Conservation (phyloP, 495 filamentous ascomycete genomes). For the Penicillium pulvis region DNA sequence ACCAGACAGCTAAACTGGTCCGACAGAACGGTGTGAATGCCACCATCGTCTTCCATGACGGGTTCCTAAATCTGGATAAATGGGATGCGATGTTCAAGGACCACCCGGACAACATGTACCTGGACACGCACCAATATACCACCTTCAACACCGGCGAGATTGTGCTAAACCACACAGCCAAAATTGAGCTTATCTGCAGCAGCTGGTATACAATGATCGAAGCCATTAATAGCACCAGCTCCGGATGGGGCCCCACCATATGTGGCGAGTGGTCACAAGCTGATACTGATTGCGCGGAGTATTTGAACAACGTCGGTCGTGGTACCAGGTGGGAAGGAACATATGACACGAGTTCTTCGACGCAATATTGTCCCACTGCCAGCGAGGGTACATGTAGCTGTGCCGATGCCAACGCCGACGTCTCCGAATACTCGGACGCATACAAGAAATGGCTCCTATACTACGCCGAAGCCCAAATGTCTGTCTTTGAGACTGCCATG, state of each 20-base stretch:
- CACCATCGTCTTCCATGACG: constrained; percentile 76
- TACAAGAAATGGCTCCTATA: constrained; percentile 87
- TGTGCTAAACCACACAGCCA: constrained; percentile 67
- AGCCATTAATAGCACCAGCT: constrained; percentile 65
- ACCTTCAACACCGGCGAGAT: constrained; percentile 84
- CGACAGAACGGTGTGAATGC: constrained; percentile 69
- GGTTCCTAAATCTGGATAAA: constrained; percentile 76
- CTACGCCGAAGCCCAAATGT: constrained; percentile 96
- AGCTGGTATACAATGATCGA: constrained; percentile 81
- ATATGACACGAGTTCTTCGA: constrained; percentile 59
- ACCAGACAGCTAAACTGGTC: constrained; percentile 61
- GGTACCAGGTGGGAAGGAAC: constrained; percentile 94
- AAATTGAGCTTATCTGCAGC: constrained; percentile 81
- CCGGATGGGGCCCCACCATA: constrained; percentile 94
- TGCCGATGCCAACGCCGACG: constrained; percentile 70
- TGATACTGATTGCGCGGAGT: constrained; percentile 89
- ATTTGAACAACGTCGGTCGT: constrained; percentile 86
- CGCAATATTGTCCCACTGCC: constrained; percentile 69
- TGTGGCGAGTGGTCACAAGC: constrained; percentile 98
- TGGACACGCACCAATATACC: constrained; percentile 94
- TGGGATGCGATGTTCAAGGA: constrained; percentile 73
- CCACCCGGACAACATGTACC: constrained; percentile 54
- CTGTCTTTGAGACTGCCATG: constrained; percentile 83
- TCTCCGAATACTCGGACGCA: constrained; percentile 61
- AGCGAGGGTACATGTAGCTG: constrained; percentile 67